Conservation (phyloP, 1,139 yeast genomes). For the Candida sanyaensis region DNA sequence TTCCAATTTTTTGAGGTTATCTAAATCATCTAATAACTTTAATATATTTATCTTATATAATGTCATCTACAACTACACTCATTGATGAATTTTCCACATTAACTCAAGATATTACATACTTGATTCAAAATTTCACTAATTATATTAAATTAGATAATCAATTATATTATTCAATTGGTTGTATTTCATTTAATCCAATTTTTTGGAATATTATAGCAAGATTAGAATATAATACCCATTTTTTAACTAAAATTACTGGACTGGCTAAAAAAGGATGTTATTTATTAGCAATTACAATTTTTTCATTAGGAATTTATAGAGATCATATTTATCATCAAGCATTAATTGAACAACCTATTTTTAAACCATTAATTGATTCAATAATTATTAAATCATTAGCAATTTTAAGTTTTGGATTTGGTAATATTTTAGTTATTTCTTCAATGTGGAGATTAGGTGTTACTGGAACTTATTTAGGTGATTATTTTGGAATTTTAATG, state of each 20-base stretch:
- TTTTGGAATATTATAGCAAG: slow-evolving; percentile 96
- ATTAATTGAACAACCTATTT: slow-evolving; percentile 48
- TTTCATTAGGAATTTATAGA: slow-evolving; percentile 78
- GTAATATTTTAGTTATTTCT: slow-evolving; percentile 75
- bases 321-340: slow-evolving; percentile 77
- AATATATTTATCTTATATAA: too few species aligned
- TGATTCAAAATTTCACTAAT: slow-evolving; percentile 20
- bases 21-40: too few species aligned
- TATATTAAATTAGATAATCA: slow-evolving; percentile 25
- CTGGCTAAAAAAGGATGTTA: slow-evolving; percentile 75
- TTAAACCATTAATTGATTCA: slow-evolving; percentile 49
- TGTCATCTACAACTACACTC: background rate
- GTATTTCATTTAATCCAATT: slow-evolving; percentile 87
- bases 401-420: slow-evolving; percentile 51
- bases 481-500: slow-evolving; percentile 95
- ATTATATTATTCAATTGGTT: slow-evolving; percentile 43
- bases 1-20: too few species aligned
- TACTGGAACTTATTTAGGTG: slow-evolving; percentile 96
- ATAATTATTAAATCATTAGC: slow-evolving; percentile 36
- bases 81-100: slow-evolving; percentile 11
- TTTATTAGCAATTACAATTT: slow-evolving; percentile 75
- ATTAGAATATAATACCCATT: slow-evolving; percentile 72
- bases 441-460: slow-evolving; percentile 96
- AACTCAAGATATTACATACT: slow-evolving; percentile 17
- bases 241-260: slow-evolving; percentile 67